These are phyloP conservation scores for Geoglossum glabrum DNA, from an alignment of 495 filamentous ascomycete genomes.

Conservation along the genomic window DNA sequence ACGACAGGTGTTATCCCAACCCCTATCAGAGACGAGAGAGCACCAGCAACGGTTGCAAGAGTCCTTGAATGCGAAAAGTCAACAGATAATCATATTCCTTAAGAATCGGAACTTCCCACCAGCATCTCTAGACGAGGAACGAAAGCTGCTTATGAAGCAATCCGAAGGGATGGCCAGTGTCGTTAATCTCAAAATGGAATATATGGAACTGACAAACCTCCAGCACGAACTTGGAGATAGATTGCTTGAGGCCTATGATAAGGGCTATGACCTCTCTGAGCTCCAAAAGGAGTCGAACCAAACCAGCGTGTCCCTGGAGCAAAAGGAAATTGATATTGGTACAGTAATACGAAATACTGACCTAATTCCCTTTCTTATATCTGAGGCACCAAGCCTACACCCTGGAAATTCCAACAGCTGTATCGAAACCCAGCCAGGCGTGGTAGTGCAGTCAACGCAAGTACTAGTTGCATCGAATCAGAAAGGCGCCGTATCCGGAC, in stretches of 20 bases:
- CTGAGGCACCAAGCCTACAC: background rate
- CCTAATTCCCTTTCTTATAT: background rate
- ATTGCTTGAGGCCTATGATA: background rate
- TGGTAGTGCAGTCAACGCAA: conserved; percentile 1
- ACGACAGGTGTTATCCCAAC: conserved; percentile 19
- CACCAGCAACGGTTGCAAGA: background rate
- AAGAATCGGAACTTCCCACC: background rate
- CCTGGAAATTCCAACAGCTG: background rate
- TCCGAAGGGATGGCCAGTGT: background rate
- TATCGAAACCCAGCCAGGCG: background rate
- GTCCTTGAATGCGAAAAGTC: background rate
- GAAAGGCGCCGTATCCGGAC: background rate
- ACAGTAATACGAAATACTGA: background rate
- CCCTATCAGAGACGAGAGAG: background rate
- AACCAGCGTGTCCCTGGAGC: background rate
- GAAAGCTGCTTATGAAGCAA: conserved; percentile 1
- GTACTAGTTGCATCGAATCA: background rate
- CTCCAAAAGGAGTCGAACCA: background rate
- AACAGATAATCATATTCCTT: background rate
- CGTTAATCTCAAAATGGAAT: background rate
- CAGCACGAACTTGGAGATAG: background rate
- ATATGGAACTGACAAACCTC: background rate
- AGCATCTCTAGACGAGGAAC: background rate
- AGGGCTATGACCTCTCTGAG: background rate
- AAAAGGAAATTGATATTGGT: background rate